Conservation (phyloP, 495 filamentous ascomycete genomes). For the Neurospora cerealis region DNA sequence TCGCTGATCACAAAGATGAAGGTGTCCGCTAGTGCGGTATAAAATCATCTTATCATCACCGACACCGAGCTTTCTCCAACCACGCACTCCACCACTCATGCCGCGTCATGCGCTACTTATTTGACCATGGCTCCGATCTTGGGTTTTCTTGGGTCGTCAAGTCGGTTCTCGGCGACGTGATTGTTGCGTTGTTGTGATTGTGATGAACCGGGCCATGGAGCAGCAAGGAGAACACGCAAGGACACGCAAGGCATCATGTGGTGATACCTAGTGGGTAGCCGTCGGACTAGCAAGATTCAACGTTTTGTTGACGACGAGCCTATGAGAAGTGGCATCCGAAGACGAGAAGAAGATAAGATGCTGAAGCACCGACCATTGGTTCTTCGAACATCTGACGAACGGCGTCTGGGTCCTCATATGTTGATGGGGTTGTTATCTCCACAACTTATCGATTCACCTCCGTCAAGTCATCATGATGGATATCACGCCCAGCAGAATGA, state of each 20-base stretch:
- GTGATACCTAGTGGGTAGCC: not conserved
- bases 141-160: not conserved
- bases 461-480: not conserved
- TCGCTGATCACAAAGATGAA: not conserved
- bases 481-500: not conserved
- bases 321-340: not conserved
- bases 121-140: not conserved
- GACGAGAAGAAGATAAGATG: not conserved
- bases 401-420: not conserved
- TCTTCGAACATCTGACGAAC: not conserved
- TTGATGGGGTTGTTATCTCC: not conserved
- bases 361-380: not conserved
- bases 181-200: not conserved
- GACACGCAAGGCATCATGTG: not conserved
- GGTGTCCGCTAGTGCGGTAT: not conserved
- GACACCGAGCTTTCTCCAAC: not conserved
- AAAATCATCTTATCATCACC: not conserved
- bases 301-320: not conserved
- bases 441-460: not conserved
- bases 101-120: not conserved
- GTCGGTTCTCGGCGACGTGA: not conserved
- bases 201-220: not conserved
- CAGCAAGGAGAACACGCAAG: not conserved
- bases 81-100: not conserved
- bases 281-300: not conserved